Evolutionary conservation across 768 basidiomycete species (phyloP).

Genomic region (Rhizopogon rudus): DNA sequence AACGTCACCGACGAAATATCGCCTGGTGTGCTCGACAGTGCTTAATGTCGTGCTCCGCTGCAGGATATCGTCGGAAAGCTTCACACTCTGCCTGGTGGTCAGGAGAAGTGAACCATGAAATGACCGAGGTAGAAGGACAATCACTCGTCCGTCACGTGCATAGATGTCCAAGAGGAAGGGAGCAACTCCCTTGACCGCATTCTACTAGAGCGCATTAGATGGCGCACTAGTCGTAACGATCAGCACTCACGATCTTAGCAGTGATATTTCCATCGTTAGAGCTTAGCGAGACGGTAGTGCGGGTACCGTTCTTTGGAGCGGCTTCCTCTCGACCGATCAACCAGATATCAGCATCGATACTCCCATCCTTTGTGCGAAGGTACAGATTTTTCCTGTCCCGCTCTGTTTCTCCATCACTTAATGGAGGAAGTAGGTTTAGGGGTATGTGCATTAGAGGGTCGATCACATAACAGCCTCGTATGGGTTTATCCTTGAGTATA

Average conservation of each 20-base stretch:
- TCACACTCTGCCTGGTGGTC: constrained; percentile 21
- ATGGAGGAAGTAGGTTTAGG: constrained; percentile 7
- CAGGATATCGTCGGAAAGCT: constrained; percentile 29
- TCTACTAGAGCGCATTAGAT: constrained; percentile 2
- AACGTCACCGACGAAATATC: constrained; percentile 41
- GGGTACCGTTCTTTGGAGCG: background rate
- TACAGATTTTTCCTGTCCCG: constrained; percentile 9
- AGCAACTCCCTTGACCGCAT: constrained; percentile 9
- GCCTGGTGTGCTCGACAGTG: constrained; percentile 25
- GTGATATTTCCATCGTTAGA: constrained; percentile 9
- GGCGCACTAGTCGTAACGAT: background rate
- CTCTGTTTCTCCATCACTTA: constrained; percentile 3
- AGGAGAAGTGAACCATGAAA: constrained; percentile 36
- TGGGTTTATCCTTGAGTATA: background rate
- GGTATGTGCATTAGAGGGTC: constrained; percentile 12
- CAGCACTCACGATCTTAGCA: constrained; percentile 8
- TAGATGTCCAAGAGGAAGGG: constrained; percentile 9
- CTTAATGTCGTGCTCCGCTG: constrained; percentile 27
- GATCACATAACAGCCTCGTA: constrained; percentile 11
- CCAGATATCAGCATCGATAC: constrained; percentile 14
- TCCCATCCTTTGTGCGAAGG: constrained; percentile 10
- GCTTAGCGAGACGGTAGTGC: constrained; percentile 3
- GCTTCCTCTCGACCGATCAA: constrained; percentile 17
- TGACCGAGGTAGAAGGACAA: constrained; percentile 33
- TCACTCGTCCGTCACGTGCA: constrained; percentile 28